A percentile compares a stretch with the other conserved stretches of the same genome.
Evolutionary conservation across 2,329 filamentous ascomycete genomes (phyloP).

Genomic region (Neofusicoccum laricinum): DNA sequence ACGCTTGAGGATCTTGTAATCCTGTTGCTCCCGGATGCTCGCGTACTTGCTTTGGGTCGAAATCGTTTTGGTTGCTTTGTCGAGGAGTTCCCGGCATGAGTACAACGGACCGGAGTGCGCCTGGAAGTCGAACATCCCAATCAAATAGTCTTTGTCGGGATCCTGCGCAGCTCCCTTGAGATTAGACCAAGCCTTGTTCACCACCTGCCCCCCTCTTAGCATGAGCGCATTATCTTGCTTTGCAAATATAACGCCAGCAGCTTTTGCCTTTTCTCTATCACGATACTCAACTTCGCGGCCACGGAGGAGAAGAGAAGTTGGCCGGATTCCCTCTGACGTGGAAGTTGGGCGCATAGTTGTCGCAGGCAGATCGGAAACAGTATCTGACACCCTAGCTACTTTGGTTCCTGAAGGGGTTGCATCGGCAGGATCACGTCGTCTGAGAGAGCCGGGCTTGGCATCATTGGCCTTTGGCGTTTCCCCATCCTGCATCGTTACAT

Average conservation of each 20-base stretch:
- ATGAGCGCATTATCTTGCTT: slow-evolving; percentile 50
- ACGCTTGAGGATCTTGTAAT: slow-evolving; percentile 78
- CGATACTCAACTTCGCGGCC: neutral
- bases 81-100: slow-evolving; percentile 61
- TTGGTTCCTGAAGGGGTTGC: slow-evolving; percentile 22
- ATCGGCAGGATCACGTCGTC: slow-evolving; percentile 26
- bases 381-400: slow-evolving; percentile 1
- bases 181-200: slow-evolving; percentile 37
- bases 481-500: slow-evolving; percentile 33
- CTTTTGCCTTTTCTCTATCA: slow-evolving; percentile 57
- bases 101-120: slow-evolving; percentile 55
- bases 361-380: slow-evolving; percentile 2
- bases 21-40: slow-evolving; percentile 80
- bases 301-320: neutral
- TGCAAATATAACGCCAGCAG: slow-evolving; percentile 75
- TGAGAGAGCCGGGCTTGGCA: slow-evolving; percentile 34
- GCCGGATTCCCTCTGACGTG: neutral
- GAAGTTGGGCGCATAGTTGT: slow-evolving; percentile 12
- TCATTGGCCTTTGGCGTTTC: slow-evolving; percentile 50
- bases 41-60: slow-evolving; percentile 82
- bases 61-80: slow-evolving; percentile 83
- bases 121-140: slow-evolving; percentile 57
- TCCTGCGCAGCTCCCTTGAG: slow-evolving; percentile 48
- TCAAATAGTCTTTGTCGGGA: slow-evolving; percentile 56
- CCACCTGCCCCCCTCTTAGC: slow-evolving; percentile 4